Evolutionary conservation across 2,329 filamentous ascomycete genomes (phyloP).

Genomic region (Chaetomium globosum): DNA sequence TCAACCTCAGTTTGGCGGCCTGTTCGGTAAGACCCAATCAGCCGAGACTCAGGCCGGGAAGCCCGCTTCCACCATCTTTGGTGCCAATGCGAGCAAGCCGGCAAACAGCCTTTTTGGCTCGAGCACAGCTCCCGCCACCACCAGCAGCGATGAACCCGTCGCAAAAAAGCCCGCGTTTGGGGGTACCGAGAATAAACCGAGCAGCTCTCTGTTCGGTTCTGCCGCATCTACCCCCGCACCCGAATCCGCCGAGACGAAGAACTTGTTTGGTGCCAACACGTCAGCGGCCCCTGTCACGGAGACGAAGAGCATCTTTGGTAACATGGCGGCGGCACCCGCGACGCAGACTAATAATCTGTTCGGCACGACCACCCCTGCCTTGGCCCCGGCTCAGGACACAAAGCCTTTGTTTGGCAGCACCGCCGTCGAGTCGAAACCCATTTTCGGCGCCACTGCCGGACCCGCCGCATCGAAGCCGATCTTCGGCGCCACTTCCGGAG

Average conservation of each 20-base stretch:
- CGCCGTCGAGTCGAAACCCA: slow-evolving; percentile 34
- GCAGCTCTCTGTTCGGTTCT: slow-evolving; percentile 32
- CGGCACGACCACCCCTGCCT: slow-evolving; percentile 12
- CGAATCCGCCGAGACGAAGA: slow-evolving; percentile 31
- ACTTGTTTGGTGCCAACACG: slow-evolving; percentile 25
- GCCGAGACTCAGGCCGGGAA: slow-evolving; percentile 24
- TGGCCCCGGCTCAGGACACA: slow-evolving; percentile 30
- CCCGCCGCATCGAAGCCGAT: slow-evolving; percentile 31
- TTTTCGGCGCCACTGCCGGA: slow-evolving; percentile 39
- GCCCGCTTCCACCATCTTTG: slow-evolving; percentile 27
- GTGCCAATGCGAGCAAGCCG: slow-evolving; percentile 16
- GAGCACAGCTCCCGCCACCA: slow-evolving; percentile 26
- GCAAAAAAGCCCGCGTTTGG: slow-evolving; percentile 39
- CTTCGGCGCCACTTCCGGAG: slow-evolving; percentile 40
- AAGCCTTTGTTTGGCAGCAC: slow-evolving; percentile 42
- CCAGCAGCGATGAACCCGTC: slow-evolving; percentile 29
- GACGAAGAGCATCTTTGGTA: slow-evolving; percentile 32
- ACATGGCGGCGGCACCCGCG: slow-evolving; percentile 21
- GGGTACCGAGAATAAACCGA: slow-evolving; percentile 20
- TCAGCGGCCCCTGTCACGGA: slow-evolving; percentile 29
- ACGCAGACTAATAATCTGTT: slow-evolving; percentile 31
- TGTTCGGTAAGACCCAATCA: slow-evolving; percentile 33
- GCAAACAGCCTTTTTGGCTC: slow-evolving; percentile 25
- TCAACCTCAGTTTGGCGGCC: slow-evolving; percentile 22
- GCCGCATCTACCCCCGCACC: slow-evolving; percentile 28